A percentile compares a stretch with the other conserved stretches of the same genome.
Conservation (phyloP, 1,284 basidiomycete genomes). For the Chalciporus piperatoides region DNA sequence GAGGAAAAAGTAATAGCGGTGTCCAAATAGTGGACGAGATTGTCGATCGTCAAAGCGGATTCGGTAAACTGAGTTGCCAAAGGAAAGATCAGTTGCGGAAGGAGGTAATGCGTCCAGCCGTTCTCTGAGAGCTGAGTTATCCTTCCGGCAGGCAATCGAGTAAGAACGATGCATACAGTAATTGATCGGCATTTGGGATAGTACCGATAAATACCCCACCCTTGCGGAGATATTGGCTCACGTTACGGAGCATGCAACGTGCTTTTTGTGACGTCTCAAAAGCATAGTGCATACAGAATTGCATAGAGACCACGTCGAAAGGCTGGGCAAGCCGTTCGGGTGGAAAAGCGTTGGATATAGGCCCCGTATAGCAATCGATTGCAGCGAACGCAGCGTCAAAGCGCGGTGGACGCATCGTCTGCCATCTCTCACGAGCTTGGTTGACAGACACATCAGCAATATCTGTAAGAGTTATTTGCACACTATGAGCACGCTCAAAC, state of each 20-base stretch:
- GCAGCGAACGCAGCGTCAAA: slow-evolving; percentile 83
- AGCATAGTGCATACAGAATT: slow-evolving; percentile 99
- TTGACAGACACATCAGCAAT: slow-evolving; percentile 87
- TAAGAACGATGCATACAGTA: slow-evolving; percentile 57
- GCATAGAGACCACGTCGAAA: slow-evolving; percentile 96
- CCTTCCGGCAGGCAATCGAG: slow-evolving; percentile 7
- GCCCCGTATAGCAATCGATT: slow-evolving; percentile 83
- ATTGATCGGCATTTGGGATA: slow-evolving; percentile 80
- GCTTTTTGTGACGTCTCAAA: slow-evolving; percentile 88
- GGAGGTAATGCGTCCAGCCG: slow-evolving; percentile 65
- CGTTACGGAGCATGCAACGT: slow-evolving; percentile 91
- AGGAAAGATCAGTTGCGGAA: slow-evolving; percentile 62
- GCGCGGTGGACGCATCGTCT: slow-evolving; percentile 45
- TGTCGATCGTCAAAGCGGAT: slow-evolving; percentile 79
- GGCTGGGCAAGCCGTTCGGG: slow-evolving; percentile 52
- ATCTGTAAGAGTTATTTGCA: slow-evolving; percentile 50
- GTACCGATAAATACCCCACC: slow-evolving; percentile 95
- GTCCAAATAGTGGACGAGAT: slow-evolving; percentile 72
- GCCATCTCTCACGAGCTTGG: slow-evolving; percentile 78
- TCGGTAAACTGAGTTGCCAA: slow-evolving; percentile 89
- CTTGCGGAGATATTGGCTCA: slow-evolving; percentile 70
- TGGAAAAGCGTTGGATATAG: slow-evolving; percentile 70
- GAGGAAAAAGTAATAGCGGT: slow-evolving; percentile 93
- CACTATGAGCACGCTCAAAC: slow-evolving; percentile 8
- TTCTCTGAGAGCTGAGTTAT: slow-evolving; percentile 43